Evolutionary conservation across 2,329 filamentous ascomycete species (phyloP), one percentile per base, ranked within the genome.

Genomic region (Penicillium sp.): DNA sequence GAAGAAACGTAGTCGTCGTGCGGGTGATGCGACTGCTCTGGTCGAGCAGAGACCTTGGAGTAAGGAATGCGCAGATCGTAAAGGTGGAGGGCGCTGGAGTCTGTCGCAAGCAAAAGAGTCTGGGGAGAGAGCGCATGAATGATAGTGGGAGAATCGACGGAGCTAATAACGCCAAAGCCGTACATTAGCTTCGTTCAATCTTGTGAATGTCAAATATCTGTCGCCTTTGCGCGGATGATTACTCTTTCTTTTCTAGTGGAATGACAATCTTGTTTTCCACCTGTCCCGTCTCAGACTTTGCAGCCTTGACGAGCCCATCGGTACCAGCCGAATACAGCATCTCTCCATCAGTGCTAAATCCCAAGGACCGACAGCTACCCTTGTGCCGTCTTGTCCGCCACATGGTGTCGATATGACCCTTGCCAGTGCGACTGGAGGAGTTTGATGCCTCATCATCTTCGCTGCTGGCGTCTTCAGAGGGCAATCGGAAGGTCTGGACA

Each of bases 1-100:
- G 90, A 93, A 31, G 93, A 95, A 54, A 99, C 86, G 74, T 96
- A 97, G 78, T 98, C 93, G 66, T 90, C 87, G 76, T 99, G 95
- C 0, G 93, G 93, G 61, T 87, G 87, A 71, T 93, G 88, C 10
- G 91, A 92, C 69, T 93, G 90, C 22, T 88, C 84, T 1, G 91
- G 91, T 61, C 84, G 88, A 11, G 84, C 77, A 0, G 81, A 76
- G 45, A 89, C 81, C 0, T 80, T 76, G 59, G 70, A 78, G 56
- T 72, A 78, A 51, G 86, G 72, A n/a, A 74, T 83, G 58, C 91
- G 88, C 6, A 96, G 78, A 74, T 98, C 95, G 75, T 91, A 90
- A 60, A 97, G 85, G 76, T 98, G 91, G 10, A 99, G 79, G 24
- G 90, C 89, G 53, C 91, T 91, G 2, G 91, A 95, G 78, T 99